phyloP scores from a whole-genome alignment of 257 asterid genomes.

The Vinca minor region DNA sequence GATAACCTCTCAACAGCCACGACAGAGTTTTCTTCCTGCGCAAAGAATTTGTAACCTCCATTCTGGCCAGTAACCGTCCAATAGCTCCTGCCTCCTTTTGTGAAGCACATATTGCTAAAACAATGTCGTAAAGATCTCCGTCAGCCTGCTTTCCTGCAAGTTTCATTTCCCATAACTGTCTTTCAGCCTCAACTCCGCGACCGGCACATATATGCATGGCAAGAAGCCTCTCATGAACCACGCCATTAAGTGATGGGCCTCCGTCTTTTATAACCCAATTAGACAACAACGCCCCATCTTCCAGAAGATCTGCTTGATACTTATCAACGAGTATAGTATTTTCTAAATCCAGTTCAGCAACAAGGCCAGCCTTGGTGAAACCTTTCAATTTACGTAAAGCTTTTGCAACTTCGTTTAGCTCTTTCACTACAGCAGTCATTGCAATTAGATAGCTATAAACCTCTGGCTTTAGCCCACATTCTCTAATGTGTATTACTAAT shows the following conservation, averaged over 20 bases:
- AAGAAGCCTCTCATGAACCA: conserved; percentile 74
- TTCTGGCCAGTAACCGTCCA: conserved; percentile 50
- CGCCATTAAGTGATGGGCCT: conserved; percentile 48
- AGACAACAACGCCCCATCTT: conserved; percentile 52
- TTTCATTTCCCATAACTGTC: conserved; percentile 88
- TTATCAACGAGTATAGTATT: conserved; percentile 40
- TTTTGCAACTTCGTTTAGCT: conserved; percentile 80
- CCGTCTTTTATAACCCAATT: conserved; percentile 59
- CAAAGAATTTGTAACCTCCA: conserved; percentile 47
- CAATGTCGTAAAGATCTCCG: conserved; percentile 68
- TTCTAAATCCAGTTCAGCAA: conserved; percentile 51
- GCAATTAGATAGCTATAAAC: conserved; percentile 81
- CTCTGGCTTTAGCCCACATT: conserved; percentile 71
- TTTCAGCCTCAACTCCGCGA: conserved; percentile 70
- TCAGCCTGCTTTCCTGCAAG: conserved; percentile 61
- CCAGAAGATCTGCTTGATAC: conserved; percentile 56
- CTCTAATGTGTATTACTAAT: conserved; percentile 61
- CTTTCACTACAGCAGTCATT: conserved; percentile 90
- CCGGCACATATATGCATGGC: conserved; percentile 90
- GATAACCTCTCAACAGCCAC: conserved; percentile 86
- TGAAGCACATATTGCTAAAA: conserved; percentile 91
- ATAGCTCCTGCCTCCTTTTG: conserved; percentile 53
- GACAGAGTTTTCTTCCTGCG: conserved; percentile 60
- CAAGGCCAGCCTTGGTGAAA: conserved; percentile 47
- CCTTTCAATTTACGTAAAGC: conserved; percentile 65